These are phyloP conservation scores for Leucosporidium yakuticum DNA, from an alignment of 768 basidiomycete species.

Conservation along the genomic window DNA sequence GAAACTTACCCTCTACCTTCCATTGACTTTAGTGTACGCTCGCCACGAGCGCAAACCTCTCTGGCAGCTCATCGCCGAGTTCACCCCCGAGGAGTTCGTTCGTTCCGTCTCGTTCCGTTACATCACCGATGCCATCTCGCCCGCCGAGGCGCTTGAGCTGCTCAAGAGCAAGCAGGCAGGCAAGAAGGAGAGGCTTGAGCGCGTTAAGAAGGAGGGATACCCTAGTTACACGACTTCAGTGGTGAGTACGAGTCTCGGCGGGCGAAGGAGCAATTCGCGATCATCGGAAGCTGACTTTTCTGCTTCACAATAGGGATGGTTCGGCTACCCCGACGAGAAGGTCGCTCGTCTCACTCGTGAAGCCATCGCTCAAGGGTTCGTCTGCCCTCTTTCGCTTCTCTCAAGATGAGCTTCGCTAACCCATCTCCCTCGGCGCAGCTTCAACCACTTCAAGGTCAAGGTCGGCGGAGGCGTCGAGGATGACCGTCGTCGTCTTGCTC, in stretches of 20 bases:
- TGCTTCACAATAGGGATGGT: slow-evolving; percentile 34
- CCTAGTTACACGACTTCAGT: slow-evolving; percentile 37
- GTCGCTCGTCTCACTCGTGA: slow-evolving; percentile 74
- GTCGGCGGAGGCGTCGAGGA: slow-evolving; percentile 76
- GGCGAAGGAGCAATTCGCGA: neutral
- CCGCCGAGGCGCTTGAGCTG: slow-evolving; percentile 77
- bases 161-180: slow-evolving; percentile 68
- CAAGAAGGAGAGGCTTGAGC: slow-evolving; percentile 71
- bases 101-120: slow-evolving; percentile 47
- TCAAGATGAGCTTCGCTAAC: neutral
- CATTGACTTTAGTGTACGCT: slow-evolving; percentile 52
- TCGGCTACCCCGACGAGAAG: slow-evolving; percentile 86
- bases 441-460: slow-evolving; percentile 99
- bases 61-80: slow-evolving; percentile 90
- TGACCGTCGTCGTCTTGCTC: slow-evolving; percentile 76
- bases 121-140: slow-evolving; percentile 87
- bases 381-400: neutral
- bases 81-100: slow-evolving; percentile 53
- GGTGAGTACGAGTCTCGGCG: slow-evolving; percentile 12
- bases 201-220: slow-evolving; percentile 49
- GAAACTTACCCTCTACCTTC: neutral
- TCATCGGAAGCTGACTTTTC: neutral
- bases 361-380: slow-evolving; percentile 62
- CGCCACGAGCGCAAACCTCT: slow-evolving; percentile 72
- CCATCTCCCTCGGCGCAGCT: slow-evolving; percentile 40